A percentile compares a stretch with the other conserved stretches of the same genome.
These are phyloP conservation scores for Silene uniflora DNA, from an alignment of 148 eudicot genomes.

Conservation along the genomic window DNA sequence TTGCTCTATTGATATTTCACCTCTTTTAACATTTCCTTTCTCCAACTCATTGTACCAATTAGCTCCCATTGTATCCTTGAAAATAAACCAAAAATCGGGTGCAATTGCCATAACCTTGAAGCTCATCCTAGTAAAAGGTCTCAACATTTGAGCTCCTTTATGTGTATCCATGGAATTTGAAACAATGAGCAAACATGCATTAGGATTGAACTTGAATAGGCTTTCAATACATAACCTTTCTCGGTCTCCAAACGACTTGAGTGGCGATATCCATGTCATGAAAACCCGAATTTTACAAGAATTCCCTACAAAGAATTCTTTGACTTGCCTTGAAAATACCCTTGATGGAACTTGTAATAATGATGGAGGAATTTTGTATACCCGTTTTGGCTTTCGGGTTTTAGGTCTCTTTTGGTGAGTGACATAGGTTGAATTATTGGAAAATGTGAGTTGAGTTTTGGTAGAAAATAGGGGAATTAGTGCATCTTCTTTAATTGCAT, in stretches of 20 bases:
- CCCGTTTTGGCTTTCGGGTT: constrained; percentile 6
- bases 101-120: constrained; percentile 50
- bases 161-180: constrained; percentile 60
- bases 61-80: constrained; percentile 55
- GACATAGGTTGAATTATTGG: neutral
- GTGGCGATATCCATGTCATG: constrained; percentile 86
- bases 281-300: constrained; percentile 51
- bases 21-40: constrained; percentile 48
- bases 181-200: constrained; percentile 62
- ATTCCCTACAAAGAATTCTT: constrained; percentile 39
- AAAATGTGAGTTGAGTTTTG: constrained; percentile 27
- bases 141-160: constrained; percentile 37
- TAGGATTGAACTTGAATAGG: constrained; percentile 60
- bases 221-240: constrained; percentile 54
- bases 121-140: constrained; percentile 44
- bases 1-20: constrained; percentile 64
- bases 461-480: neutral
- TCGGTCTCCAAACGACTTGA: constrained; percentile 46
- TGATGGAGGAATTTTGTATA: constrained; percentile 12
- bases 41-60: constrained; percentile 46
- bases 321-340: constrained; percentile 40
- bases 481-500: constrained; percentile 21
- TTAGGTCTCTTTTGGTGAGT: constrained; percentile 9
- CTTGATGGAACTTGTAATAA: constrained; percentile 10
- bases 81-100: constrained; percentile 54